Evolutionary conservation across 1,284 basidiomycete genomes (phyloP).

Genomic region (Sanguinoderma infundibulare): DNA sequence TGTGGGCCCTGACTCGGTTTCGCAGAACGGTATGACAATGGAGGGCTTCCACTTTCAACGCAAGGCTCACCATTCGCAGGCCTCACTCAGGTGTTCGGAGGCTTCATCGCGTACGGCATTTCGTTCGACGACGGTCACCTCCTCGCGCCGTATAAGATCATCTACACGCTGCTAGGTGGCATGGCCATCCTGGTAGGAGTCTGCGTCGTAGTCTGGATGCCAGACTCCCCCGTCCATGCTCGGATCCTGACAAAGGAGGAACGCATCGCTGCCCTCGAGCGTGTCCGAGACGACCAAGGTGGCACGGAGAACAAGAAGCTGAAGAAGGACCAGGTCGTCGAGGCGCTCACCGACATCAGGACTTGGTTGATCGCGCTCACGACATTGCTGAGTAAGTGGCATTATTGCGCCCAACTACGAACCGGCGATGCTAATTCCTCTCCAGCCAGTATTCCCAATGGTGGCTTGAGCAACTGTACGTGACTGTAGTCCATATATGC

Average conservation of each 20-base stretch:
- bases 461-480: slow-evolving; percentile 67
- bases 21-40: slow-evolving; percentile 27
- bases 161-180: slow-evolving; percentile 64
- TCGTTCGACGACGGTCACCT: slow-evolving; percentile 55
- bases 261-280: slow-evolving; percentile 64
- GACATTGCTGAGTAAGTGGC: slow-evolving; percentile 56
- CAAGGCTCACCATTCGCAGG: slow-evolving; percentile 37
- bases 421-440: not conserved
- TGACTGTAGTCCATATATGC: slow-evolving; percentile 1
- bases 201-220: slow-evolving; percentile 62
- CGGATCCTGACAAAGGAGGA: slow-evolving; percentile 61
- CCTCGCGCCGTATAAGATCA: slow-evolving; percentile 62
- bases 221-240: slow-evolving; percentile 69
- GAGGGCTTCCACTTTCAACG: not conserved
- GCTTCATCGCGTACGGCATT: slow-evolving; percentile 69
- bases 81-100: slow-evolving; percentile 66
- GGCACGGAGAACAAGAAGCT: slow-evolving; percentile 65
- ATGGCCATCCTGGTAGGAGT: slow-evolving; percentile 64
- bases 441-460: slow-evolving; percentile 67
- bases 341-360: slow-evolving; percentile 62
- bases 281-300: slow-evolving; percentile 69
- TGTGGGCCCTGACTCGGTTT: not conserved
- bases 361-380: slow-evolving; percentile 68
- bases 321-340: slow-evolving; percentile 63
- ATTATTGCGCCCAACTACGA: not conserved